Evolutionary conservation across 106 monocot genomes (phyloP).

Genomic region (Dendrobium huoshanense): DNA sequence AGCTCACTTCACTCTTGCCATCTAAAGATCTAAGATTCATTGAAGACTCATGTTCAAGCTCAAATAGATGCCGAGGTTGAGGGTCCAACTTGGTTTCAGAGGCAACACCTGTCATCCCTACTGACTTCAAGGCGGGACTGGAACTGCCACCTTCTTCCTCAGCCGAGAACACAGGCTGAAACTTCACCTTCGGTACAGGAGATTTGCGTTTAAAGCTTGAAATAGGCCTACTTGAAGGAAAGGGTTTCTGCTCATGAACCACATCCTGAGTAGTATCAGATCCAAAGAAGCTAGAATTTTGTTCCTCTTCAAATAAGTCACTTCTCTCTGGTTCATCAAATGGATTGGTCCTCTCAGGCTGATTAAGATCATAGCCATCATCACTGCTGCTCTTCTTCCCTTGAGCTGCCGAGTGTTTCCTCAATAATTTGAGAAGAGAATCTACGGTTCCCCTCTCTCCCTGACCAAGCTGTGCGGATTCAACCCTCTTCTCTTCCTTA

Average conservation of each 20-base stretch:
- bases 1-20: conserved; percentile 14
- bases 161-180: conserved; percentile 61
- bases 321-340: conserved; percentile 32
- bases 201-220: conserved; percentile 74
- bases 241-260: conserved; percentile 16
- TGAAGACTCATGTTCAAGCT: not conserved
- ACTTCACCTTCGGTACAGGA: conserved; percentile 70
- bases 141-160: conserved; percentile 26
- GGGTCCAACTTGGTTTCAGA: not conserved
- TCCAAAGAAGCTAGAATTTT: conserved; percentile 32
- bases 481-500: conserved; percentile 71
- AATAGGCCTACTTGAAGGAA: conserved; percentile 31
- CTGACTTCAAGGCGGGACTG: not conserved
- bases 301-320: conserved; percentile 40
- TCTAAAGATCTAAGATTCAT: conserved; percentile 26
- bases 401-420: conserved; percentile 67
- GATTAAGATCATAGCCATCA: conserved; percentile 26
- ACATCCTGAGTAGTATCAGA: conserved; percentile 24
- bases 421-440: conserved; percentile 72
- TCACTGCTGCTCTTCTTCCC: conserved; percentile 25
- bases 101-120: conserved; percentile 12
- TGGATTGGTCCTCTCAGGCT: conserved; percentile 24
- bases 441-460: conserved; percentile 74
- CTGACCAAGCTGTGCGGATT: conserved; percentile 40
- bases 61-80: not conserved